A percentile compares a stretch with the other conserved stretches of the same genome.
Conservation (phyloP, 2,329 filamentous ascomycete species). For the Alternaria rosae region DNA sequence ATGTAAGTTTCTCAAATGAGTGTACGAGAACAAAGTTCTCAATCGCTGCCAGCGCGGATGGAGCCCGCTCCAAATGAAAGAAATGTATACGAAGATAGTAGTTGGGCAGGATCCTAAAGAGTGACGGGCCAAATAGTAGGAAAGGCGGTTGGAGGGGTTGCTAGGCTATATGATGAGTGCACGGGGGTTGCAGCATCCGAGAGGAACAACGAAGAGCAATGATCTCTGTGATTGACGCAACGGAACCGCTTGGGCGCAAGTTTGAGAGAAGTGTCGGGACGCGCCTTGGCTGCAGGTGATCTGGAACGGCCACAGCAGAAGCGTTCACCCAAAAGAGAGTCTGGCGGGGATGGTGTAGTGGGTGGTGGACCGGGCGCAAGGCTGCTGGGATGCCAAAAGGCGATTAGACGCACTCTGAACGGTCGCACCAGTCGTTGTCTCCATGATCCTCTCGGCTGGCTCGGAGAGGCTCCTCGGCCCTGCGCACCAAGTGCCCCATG, state of each 20-base stretch:
- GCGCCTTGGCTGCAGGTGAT: conserved; percentile 52
- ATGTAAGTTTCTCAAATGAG: conserved; percentile 44
- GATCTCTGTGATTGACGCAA: conserved; percentile 46
- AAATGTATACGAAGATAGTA: conserved; percentile 43
- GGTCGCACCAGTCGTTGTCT: conserved; percentile 30
- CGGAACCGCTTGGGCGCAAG: conserved; percentile 46
- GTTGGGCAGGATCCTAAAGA: conserved; percentile 46
- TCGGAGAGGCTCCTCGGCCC: conserved; percentile 28
- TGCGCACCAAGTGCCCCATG: conserved; percentile 42
- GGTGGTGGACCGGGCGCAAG: conserved; percentile 44
- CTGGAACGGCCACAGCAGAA: conserved; percentile 51
- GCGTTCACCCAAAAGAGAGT: conserved; percentile 49
- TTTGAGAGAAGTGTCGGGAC: conserved; percentile 51
- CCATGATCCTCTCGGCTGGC: conserved; percentile 26
- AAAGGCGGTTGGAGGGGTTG: conserved; percentile 39
- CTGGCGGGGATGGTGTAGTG: conserved; percentile 38
- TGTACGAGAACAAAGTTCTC: conserved; percentile 48
- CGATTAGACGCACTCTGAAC: conserved; percentile 38
- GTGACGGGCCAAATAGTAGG: conserved; percentile 50
- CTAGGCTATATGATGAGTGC: conserved; percentile 47
- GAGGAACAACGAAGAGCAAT: conserved; percentile 40
- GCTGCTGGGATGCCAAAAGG: conserved; percentile 41
- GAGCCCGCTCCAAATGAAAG: conserved; percentile 49
- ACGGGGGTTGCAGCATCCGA: conserved; percentile 43
- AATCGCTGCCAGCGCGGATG: conserved; percentile 51